Conservation (phyloP, 768 basidiomycete genomes). For the Coprinopsis marcescibilis region DNA sequence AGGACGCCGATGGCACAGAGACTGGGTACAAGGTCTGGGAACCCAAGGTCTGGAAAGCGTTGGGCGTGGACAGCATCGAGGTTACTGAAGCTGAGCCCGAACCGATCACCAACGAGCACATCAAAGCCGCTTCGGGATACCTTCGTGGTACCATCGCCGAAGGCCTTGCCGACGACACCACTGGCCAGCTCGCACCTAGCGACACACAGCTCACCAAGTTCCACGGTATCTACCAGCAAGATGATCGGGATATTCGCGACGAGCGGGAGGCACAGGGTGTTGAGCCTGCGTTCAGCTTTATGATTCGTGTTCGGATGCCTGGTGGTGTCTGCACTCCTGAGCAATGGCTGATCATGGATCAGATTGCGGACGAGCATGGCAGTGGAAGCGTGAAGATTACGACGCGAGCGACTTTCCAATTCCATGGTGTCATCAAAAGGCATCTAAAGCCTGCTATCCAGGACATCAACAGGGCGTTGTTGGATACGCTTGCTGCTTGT, state of each 20-base stretch:
- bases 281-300: slow-evolving; percentile 95
- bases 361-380: slow-evolving; percentile 93
- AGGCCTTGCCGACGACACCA: slow-evolving; percentile 78
- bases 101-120: slow-evolving; percentile 97
- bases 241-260: slow-evolving; percentile 97
- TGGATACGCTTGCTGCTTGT: slow-evolving; percentile 97
- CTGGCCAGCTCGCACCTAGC: slow-evolving; percentile 85
- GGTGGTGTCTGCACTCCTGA: slow-evolving; percentile 88
- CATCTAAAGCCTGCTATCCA: slow-evolving; percentile 96
- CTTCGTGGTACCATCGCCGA: slow-evolving; percentile 93
- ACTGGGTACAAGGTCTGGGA: slow-evolving; percentile 99
- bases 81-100: slow-evolving; percentile 92
- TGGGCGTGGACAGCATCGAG: slow-evolving; percentile 87
- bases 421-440: slow-evolving; percentile 97
- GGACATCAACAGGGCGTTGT: slow-evolving; percentile 82
- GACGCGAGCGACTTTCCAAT: slow-evolving; percentile 97
- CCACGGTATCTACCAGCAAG: slow-evolving; percentile 94
- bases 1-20: slow-evolving; percentile 92
- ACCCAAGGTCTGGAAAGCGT: slow-evolving; percentile 84
- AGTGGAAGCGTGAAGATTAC: slow-evolving; percentile 95
- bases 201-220: slow-evolving; percentile 98
- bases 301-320: slow-evolving; percentile 97
- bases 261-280: slow-evolving; percentile 88
- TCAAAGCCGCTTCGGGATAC: slow-evolving; percentile 93
- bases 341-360: slow-evolving; percentile 96